Evolutionary conservation across 371 early-diverging fungal genomes (phyloP).

Genomic region (Apophysomyces trapeziformis): DNA sequence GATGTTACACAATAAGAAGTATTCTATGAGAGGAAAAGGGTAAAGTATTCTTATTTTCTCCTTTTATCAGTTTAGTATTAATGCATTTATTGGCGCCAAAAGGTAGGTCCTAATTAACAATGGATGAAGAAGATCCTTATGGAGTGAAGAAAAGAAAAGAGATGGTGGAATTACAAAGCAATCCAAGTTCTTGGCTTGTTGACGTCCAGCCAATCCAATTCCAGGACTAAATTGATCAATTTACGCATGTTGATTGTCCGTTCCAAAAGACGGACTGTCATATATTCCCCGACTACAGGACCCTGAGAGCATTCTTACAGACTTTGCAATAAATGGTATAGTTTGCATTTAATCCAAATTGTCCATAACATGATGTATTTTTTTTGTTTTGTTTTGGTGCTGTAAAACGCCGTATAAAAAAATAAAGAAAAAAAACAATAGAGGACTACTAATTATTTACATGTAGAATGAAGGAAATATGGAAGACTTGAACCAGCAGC

Average conservation of each 20-base stretch:
- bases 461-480: neutral
- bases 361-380: slow-evolving; percentile 7
- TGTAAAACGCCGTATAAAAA: slow-evolving; percentile 3
- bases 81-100: neutral
- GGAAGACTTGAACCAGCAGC: neutral
- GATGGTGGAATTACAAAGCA: neutral
- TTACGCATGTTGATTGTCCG: slow-evolving; percentile 7
- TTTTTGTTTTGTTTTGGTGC: neutral
- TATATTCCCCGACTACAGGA: neutral
- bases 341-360: slow-evolving; percentile 1
- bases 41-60: too few species aligned
- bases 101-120: neutral
- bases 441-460: neutral
- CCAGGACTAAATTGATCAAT: neutral
- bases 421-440: neutral
- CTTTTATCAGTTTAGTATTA: neutral
- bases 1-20: too few species aligned
- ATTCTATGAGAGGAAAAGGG: too few species aligned
- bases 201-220: slow-evolving; percentile 1
- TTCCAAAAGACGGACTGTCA: slow-evolving; percentile 9
- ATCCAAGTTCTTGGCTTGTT: neutral
- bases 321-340: slow-evolving; percentile 8
- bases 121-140: neutral
- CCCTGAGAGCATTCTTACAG: neutral
- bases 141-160: neutral